These are phyloP conservation scores for Nemania sp. DNA, from an alignment of 2,329 filamentous ascomycete genomes.

Conservation along the genomic window DNA sequence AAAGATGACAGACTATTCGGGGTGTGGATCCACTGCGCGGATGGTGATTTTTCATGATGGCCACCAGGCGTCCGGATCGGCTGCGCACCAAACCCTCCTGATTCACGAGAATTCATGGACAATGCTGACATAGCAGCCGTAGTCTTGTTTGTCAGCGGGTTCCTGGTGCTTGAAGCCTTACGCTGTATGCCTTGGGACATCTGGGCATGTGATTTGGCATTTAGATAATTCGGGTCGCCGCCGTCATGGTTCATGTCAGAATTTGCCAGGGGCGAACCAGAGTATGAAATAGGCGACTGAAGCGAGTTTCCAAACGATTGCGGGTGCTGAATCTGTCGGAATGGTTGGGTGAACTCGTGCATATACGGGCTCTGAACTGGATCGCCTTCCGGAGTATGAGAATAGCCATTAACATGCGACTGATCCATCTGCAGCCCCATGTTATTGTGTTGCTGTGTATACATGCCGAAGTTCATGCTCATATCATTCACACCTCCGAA, in stretches of 20 bases:
- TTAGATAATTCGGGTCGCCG: constrained; percentile 59
- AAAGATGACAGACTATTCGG: constrained; percentile 83
- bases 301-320: constrained; percentile 59
- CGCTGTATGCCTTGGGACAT: constrained; percentile 68
- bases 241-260: constrained; percentile 54
- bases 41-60: constrained; percentile 78
- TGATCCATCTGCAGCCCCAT: constrained; percentile 65
- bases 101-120: constrained; percentile 68
- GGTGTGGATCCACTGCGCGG: constrained; percentile 89
- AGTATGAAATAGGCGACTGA: constrained; percentile 56
- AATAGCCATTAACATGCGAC: constrained; percentile 77
- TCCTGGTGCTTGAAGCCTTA: constrained; percentile 74
- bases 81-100: constrained; percentile 73
- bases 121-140: constrained; percentile 69
- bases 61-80: constrained; percentile 72
- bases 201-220: constrained; percentile 60
- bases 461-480: constrained; percentile 61
- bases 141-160: constrained; percentile 86
- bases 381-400: constrained; percentile 87
- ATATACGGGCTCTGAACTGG: constrained; percentile 91
- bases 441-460: constrained; percentile 58
- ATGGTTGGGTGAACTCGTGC: constrained; percentile 78
- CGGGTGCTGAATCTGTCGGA: constrained; percentile 67
- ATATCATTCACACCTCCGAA: constrained; percentile 59
- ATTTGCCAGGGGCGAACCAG: constrained; percentile 53